Base-by-base conservation (phyloP, 257 asterid species). In the Penstemon davidsonii region DNA sequence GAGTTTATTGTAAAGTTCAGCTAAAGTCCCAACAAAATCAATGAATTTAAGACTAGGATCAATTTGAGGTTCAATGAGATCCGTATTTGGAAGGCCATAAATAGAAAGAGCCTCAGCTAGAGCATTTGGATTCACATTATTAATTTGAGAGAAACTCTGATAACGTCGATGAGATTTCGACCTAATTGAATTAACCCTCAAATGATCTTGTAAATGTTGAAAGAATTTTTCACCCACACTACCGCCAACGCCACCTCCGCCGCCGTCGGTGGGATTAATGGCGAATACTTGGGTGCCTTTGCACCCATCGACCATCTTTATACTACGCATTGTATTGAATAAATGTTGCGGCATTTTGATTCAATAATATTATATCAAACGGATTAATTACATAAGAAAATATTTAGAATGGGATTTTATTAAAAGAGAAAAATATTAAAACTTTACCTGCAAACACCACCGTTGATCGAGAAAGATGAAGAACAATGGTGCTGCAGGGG, bases 271-370 rank as follows among this genome's bases (percentile, higher is more conserved):
- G 42, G 88, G 79, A 76, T 90, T 81, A 47, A 88, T 72, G 64
- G 88, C 75, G 83, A 62, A 84, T 0, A 83, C 78, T 62, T 87
- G 97, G 42, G 84, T 47, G 66, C 83, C 77, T 70, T 85, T 94
- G 77, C 93, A 88, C 70, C 93, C 95, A 13, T 94, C 96, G 69
- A 84, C 70, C 88, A 94, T 77, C 75, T 87, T 88, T 82, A 88
- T 69, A 76, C 96, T 86, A 57, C 96, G 95, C 94, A 85, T 85
- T 47, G 96, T 76, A 64, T 84, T 82, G 71, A 78, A 87, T 47
- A 88, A 71, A 61, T 83, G 89, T 43, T 88, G 92, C 78, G 87
- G 99, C 97, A 88, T 90, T 79, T 83, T 83, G 70, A 77, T 77
- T 64, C 77, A 74, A 73, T 66, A 70, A 60, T 62, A 70, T 39